phyloP scores from a whole-genome alignment of 2,329 filamentous ascomycete genomes.

The Arthrinium puccinioides region DNA sequence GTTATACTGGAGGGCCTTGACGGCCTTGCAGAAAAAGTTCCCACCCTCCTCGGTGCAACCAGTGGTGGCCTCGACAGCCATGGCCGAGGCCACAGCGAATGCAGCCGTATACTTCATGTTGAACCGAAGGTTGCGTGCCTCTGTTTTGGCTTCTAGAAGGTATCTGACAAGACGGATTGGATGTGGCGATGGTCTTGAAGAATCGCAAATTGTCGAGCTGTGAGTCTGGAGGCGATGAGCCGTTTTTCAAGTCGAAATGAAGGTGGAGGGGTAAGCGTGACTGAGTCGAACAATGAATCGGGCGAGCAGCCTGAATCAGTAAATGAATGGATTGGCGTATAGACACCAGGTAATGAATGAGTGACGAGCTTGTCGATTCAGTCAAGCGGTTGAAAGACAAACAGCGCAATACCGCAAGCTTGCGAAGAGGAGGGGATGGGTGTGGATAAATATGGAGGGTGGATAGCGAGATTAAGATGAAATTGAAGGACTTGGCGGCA shows the following conservation, averaged over 20 bases:
- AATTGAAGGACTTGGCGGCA: too few species aligned
- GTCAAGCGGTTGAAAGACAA: constrained; percentile 14
- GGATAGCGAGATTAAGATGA: constrained; percentile 1
- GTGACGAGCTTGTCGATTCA: constrained; percentile 17
- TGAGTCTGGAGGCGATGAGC: not conserved
- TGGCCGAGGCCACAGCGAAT: constrained; percentile 7
- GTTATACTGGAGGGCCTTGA: constrained; percentile 60
- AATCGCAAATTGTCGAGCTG: constrained; percentile 1
- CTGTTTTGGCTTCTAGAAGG: not conserved
- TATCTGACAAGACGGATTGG: constrained; percentile 10
- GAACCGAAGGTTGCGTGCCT: constrained; percentile 9
- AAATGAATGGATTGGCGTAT: constrained; percentile 23
- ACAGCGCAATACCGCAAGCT: constrained; percentile 3
- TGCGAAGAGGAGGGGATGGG: not conserved
- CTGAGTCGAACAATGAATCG: constrained; percentile 5
- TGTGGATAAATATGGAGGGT: not conserved
- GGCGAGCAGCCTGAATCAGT: constrained; percentile 4
- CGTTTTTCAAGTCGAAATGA: not conserved
- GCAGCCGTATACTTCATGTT: constrained; percentile 9
- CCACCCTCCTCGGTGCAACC: constrained; percentile 31
- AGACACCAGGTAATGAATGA: constrained; percentile 23
- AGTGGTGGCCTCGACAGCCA: constrained; percentile 4
- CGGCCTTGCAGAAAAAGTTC: constrained; percentile 61
- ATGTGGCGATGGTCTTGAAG: constrained; percentile 9
- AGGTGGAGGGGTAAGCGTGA: constrained; percentile 1